Base-by-base conservation (phyloP, 306 rosid species). In the Acacia confusa region DNA sequence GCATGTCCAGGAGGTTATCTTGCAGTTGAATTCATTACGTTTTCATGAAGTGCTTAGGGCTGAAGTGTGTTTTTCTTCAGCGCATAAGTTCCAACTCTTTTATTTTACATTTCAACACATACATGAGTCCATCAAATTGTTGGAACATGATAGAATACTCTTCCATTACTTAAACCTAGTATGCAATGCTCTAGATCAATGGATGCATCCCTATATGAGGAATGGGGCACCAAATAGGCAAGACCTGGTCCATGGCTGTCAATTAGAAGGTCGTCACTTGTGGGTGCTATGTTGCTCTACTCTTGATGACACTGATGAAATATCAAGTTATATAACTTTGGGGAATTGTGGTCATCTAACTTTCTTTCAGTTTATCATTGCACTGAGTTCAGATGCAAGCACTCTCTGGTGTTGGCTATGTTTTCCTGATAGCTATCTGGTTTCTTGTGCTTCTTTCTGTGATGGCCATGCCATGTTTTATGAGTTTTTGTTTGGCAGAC, bases 271-370 rank as follows among this genome's bases (percentile, higher is more conserved):
- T 19, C 4, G 64, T 57, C 17, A 8, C 24, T 78, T 43, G n/a
- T 72, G 60, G 20, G 45, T 67, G 50, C 60, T 74, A 55, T 47
- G 48, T 16, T 73, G 30, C 72, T 44, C 14, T 44, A 58, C 76
- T 78, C 32, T 67, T 57, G 65, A 57, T 55, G 28, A 38, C 74
- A 60, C 82, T 72, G 66, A 40, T 77, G 55, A 77, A 45, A 50
- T 69, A 52, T 75, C 45, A 40, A 24, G 70, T 70, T 53, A 36
- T 47, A 61, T 64, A 77, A 44, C 34, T 36, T 47, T 58, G 55
- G 22, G 68, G 71, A 55, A 60, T 44, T 28, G 61, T 34, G 72
- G 16, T 67, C n/a, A 32, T 44, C 32, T 36, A 58, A 38, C 65
- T 68, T 57, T 32, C 19, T 68, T 76, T 50, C 25, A 13, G 47